Percentiles rank a stretch among this genome's conserved stretches.
phyloP scores from a whole-genome alignment of 2,329 filamentous ascomycete genomes.

The Allantophomopsis cytisporea region DNA sequence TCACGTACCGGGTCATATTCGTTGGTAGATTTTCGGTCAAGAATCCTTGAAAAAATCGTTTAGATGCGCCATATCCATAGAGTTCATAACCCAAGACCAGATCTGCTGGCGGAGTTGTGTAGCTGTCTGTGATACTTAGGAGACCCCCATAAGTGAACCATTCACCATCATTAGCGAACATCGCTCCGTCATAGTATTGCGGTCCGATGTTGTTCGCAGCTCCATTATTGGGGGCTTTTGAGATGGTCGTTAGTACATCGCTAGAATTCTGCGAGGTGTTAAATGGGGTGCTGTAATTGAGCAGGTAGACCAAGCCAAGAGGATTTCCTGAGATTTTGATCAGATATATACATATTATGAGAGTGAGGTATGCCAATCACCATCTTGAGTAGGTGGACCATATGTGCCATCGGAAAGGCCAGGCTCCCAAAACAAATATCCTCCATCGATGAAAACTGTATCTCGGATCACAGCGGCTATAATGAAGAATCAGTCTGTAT shows the following conservation, averaged over 20 bases:
- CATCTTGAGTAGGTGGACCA: conserved; percentile 18
- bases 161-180: conserved; percentile 50
- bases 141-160: conserved; percentile 53
- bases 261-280: conserved; percentile 37
- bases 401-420: conserved; percentile 30
- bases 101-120: conserved; percentile 25
- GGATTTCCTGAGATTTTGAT: conserved; percentile 29
- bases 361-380: conserved; percentile 18
- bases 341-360: not conserved
- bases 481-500: conserved; percentile 10
- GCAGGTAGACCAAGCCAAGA: conserved; percentile 36
- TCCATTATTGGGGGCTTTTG: conserved; percentile 30
- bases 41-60: conserved; percentile 29
- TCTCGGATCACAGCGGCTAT: conserved; percentile 44
- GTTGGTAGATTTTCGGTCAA: conserved; percentile 23
- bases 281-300: conserved; percentile 46
- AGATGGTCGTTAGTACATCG: conserved; percentile 29
- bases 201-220: conserved; percentile 36
- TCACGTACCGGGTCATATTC: conserved; percentile 44
- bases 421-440: conserved; percentile 36
- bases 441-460: conserved; percentile 53
- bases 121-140: conserved; percentile 19
- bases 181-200: conserved; percentile 45
- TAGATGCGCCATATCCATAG: conserved; percentile 35
- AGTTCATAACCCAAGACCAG: conserved; percentile 34